Base-by-base conservation (phyloP, 805 yeast genomes). In the Candida dajiaensis region DNA sequence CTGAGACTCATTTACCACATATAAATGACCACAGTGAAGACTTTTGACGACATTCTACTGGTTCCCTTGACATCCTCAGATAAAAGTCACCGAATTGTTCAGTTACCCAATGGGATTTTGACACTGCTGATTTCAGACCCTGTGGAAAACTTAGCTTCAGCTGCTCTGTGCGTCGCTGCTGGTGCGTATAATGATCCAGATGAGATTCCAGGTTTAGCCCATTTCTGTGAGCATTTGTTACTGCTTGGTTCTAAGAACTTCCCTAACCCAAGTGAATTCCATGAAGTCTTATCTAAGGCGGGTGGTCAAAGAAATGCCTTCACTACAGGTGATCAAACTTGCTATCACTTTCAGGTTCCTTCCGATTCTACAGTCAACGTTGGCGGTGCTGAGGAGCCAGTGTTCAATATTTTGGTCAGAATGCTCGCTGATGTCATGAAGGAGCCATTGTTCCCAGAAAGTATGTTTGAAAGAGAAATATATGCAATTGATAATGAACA, bases 111-210 rank as follows among this genome's bases (percentile, higher is more conserved):
- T 65, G 94, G 94, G 0, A 67, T 90, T 2, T 65, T 74, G 33
- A 78, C 80, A 0, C 67, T 92, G 2, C 59, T 94, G 22, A 76
- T 94, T 15, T 86, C 89, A 2, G 97, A 92, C 56, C 83, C 90
- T 0, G 66, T 80, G 0, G 77, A 80, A 15, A 81, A 78, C 39
- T 54, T 73, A 13, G 82, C 85, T 3, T 75, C 94, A 0, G 83
- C 86, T 18, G 80, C 95, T 1, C 56, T 92, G 7, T 77, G 87
- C 35, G 88, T 89, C 2, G 82, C 83, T 3, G 71, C 87, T 0
- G 99, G 99, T 9, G 81, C 96, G 2, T 82, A 81, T 57, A 72
- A 81, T 41, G 97, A 92, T 53, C 92, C 95, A 0, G 69, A 67
- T 6, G 73, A 72, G 5, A 54, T 84, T 1, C 80, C 80, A 0